Evolutionary conservation across 2,329 filamentous ascomycete genomes (phyloP).

Genomic region (Volutella citrinella): DNA sequence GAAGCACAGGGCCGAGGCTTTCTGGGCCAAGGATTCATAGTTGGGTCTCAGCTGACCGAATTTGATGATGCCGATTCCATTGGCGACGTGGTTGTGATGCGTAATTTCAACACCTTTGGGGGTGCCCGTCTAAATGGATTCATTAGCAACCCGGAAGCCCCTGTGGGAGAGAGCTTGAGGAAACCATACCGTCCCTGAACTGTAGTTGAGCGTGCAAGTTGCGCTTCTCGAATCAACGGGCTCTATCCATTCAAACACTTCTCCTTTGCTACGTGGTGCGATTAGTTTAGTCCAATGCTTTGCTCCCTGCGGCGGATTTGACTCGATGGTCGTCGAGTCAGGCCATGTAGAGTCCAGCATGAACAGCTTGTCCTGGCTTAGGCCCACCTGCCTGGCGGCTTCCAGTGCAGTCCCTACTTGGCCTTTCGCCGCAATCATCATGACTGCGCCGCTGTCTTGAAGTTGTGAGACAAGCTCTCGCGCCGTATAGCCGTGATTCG

Average conservation of each 20-base stretch:
- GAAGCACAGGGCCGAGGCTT: conserved; percentile 57
- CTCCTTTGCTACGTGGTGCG: conserved; percentile 47
- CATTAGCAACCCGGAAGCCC: conserved; percentile 11
- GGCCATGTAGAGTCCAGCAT: conserved; percentile 58
- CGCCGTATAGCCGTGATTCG: conserved; percentile 65
- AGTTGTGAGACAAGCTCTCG: conserved; percentile 75
- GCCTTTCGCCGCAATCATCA: conserved; percentile 61
- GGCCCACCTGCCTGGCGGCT: conserved; percentile 57
- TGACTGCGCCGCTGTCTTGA: conserved; percentile 64
- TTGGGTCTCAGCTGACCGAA: conserved; percentile 44
- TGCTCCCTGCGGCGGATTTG: conserved; percentile 10
- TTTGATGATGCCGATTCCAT: conserved; percentile 58
- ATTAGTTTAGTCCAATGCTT: conserved; percentile 64
- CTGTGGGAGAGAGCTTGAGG: too few species aligned
- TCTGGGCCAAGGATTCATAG: conserved; percentile 38
- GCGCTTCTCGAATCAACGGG: conserved; percentile 47
- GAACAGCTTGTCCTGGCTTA: conserved; percentile 57
- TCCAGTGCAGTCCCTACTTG: conserved; percentile 62
- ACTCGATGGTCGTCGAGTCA: conserved; percentile 33
- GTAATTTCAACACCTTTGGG: conserved; percentile 82
- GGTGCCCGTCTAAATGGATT: conserved; percentile 56
- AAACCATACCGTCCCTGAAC: conserved; percentile 61
- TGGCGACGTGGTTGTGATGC: conserved; percentile 74
- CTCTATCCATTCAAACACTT: conserved; percentile 62
- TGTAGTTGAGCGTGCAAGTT: conserved; percentile 74